Evolutionary conservation across 768 basidiomycete genomes (phyloP), one percentile per base, ranked within the genome.

Genomic region (Termitomyces sp.): DNA sequence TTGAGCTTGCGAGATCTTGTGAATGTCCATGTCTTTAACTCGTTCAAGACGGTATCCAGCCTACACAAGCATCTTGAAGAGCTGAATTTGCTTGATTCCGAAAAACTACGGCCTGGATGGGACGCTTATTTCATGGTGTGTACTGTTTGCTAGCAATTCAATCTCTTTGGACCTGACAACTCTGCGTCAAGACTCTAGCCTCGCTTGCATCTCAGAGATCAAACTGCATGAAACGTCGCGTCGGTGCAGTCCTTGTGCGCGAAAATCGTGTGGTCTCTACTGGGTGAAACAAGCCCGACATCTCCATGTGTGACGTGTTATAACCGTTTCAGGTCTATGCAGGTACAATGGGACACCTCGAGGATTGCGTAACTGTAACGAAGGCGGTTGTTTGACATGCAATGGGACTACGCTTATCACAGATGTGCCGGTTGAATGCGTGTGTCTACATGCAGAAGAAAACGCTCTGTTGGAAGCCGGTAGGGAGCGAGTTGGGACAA

Each of bases 401-500:
- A 90, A 90, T 68, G 84, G 81, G 20, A 78, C 76, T 2, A 75
- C 76, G 11, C 68, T 73, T 51, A 73, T 78, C 3, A 74, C 74
- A 32, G 79, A 83, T 42, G 77, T 75, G 53, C 75, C 85, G 16
- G 81, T 86, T 54, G 93, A 93, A 70, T 99, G 97, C 68, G 79
- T 98, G 2, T 99, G 97, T 69, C 77, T 99, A 11, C 97, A 99
- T 71, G 97, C 97, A 0, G 97, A 99, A 75, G 97, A 99, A 76
- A 99, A 98, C 69, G 97, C 96, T 0, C 78, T 98, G 15, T 75
- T 98, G 2, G 96, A 98, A 76, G 94, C 94, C 1, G 96, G 97
- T 18, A 76, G 93, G 60, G 97, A 98, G 62, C 80, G 97, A 51
- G 84, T 96, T n/a, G 91, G 91, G 6, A 75, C 79, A 55, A 85